Conservation (phyloP, 805 yeast genomes). For the Lipomyces yamanashiensis region DNA sequence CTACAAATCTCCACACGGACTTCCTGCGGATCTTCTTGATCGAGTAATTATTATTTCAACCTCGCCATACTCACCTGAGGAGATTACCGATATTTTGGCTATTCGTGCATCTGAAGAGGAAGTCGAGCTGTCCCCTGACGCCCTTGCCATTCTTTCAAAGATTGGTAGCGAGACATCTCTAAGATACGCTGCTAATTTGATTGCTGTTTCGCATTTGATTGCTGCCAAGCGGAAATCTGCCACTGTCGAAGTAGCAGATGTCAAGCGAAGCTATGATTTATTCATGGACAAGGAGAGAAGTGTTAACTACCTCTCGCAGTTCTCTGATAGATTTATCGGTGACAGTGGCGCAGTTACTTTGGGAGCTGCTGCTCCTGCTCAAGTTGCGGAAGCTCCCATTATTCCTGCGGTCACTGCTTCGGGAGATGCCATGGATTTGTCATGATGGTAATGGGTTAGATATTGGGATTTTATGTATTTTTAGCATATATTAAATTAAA, state of each 20-base stretch:
- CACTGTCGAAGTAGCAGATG: slow-evolving; percentile 74
- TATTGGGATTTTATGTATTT: slow-evolving; percentile 2
- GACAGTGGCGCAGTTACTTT: slow-evolving; percentile 59
- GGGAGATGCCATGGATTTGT: slow-evolving; percentile 24
- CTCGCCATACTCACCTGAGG: slow-evolving; percentile 73
- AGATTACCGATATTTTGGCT: slow-evolving; percentile 80
- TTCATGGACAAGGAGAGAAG: slow-evolving; percentile 90
- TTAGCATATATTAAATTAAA: not conserved
- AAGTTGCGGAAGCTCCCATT: slow-evolving; percentile 17
- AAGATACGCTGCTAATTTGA: slow-evolving; percentile 89
- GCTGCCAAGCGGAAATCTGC: slow-evolving; percentile 78
- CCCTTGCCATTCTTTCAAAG: slow-evolving; percentile 83
- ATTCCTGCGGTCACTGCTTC: slow-evolving; percentile 15
- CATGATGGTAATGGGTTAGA: slow-evolving; percentile 2
- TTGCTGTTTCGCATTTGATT: slow-evolving; percentile 86
- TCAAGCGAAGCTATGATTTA: slow-evolving; percentile 75
- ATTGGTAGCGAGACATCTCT: slow-evolving; percentile 89
- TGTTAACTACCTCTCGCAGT: slow-evolving; percentile 79
- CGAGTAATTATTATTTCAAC: slow-evolving; percentile 93
- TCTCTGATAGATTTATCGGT: slow-evolving; percentile 70
- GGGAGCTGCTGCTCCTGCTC: slow-evolving; percentile 14
- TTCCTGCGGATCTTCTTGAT: slow-evolving; percentile 92
- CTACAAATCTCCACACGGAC: slow-evolving; percentile 95
- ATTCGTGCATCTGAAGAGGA: slow-evolving; percentile 96
- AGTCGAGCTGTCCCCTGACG: slow-evolving; percentile 79